These are phyloP conservation scores for Clavulina sp. DNA, from an alignment of 768 basidiomycete species.

Conservation along the genomic window DNA sequence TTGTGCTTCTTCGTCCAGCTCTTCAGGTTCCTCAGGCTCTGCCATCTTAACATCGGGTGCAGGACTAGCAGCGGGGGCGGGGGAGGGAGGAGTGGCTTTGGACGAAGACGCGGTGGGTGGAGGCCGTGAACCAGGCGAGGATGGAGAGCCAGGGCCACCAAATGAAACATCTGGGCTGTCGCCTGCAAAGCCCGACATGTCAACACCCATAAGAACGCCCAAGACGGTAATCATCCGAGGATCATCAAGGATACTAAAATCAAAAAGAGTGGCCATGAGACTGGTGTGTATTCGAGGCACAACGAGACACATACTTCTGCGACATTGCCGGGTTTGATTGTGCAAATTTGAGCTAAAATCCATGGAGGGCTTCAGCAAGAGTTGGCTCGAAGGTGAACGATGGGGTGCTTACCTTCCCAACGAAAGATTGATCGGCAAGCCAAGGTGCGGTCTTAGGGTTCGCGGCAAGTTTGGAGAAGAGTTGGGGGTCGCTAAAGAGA, in stretches of 20 bases:
- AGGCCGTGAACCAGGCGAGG: constrained; percentile 25
- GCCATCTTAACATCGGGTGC: constrained; percentile 30
- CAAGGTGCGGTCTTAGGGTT: constrained; percentile 78
- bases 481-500: constrained; percentile 69
- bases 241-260: constrained; percentile 43
- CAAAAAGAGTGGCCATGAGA: neutral
- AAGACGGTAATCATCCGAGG: constrained; percentile 81
- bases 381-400: no score
- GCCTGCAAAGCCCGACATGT: constrained; percentile 79
- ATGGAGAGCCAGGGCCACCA: constrained; percentile 34
- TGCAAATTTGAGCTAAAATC: constrained; percentile 13
- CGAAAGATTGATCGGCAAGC: constrained; percentile 67
- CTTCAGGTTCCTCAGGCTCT: constrained; percentile 34
- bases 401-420: constrained; percentile 36
- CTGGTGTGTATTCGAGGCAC: neutral
- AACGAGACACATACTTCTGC: neutral
- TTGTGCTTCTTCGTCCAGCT: constrained; percentile 49
- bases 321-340: constrained; percentile 14
- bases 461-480: constrained; percentile 64
- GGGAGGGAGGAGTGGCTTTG: constrained; percentile 25
- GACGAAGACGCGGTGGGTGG: constrained; percentile 19
- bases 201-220: constrained; percentile 83
- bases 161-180: constrained; percentile 69
- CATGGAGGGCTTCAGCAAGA: neutral
- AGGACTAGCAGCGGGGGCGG: constrained; percentile 19